Conservation (phyloP, 1,139 yeast species). For the Saccharomyces hybrid region DNA sequence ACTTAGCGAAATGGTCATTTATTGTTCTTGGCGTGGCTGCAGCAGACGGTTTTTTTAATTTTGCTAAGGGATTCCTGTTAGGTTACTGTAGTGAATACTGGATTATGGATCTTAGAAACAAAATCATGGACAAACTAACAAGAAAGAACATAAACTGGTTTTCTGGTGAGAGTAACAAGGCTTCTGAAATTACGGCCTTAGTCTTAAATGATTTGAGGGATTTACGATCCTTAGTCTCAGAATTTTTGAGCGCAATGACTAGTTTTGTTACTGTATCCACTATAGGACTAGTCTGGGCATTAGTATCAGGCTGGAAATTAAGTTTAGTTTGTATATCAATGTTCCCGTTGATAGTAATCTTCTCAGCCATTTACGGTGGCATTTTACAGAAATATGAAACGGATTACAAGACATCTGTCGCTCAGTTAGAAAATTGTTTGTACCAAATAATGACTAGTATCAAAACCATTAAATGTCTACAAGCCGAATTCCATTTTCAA, state of each 20-base stretch:
- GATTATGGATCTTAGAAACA: conserved; percentile 49
- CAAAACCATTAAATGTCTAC: conserved; percentile 53
- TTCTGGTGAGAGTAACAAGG: conserved; percentile 33
- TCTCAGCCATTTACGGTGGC: conserved; percentile 47
- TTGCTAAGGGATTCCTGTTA: conserved; percentile 44
- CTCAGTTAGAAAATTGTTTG: conserved; percentile 44
- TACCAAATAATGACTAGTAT: conserved; percentile 56
- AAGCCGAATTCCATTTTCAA: conserved; percentile 44
- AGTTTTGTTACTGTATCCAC: conserved; percentile 47
- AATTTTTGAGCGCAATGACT: conserved; percentile 48
- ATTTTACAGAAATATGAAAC: conserved; percentile 51
- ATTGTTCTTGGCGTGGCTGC: conserved; percentile 53
- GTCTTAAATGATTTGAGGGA: conserved; percentile 78
- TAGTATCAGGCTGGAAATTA: conserved; percentile 77
- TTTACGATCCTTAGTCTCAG: conserved; percentile 54
- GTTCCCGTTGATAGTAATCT: conserved; percentile 51
- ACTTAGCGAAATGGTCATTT: conserved; percentile 58
- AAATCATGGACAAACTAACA: conserved; percentile 43
- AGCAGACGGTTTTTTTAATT: conserved; percentile 52
- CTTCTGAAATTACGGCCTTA: conserved; percentile 58
- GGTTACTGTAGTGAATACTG: conserved; percentile 61
- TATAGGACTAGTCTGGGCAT: conserved; percentile 69
- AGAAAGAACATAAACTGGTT: conserved; percentile 54
- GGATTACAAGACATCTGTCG: conserved; percentile 49
- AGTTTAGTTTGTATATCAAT: conserved; percentile 73